These are phyloP conservation scores for Coprinellus micaceus DNA, from an alignment of 768 basidiomycete species.

Conservation along the genomic window DNA sequence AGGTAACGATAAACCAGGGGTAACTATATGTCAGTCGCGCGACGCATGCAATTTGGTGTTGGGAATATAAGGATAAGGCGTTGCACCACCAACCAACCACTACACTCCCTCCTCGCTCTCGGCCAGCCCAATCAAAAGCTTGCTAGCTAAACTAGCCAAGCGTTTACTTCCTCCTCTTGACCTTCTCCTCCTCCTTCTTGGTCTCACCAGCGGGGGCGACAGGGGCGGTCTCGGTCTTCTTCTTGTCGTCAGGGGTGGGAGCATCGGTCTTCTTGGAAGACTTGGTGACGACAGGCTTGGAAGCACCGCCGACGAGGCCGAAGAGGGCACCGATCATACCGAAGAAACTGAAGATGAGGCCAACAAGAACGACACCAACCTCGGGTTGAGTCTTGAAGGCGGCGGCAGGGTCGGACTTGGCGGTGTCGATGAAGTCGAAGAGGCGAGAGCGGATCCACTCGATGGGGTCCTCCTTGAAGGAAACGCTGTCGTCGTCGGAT, in stretches of 20 bases:
- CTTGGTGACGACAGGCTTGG: slow-evolving; percentile 71
- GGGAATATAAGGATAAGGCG: not conserved
- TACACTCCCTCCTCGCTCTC: not conserved
- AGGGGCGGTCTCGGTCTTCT: slow-evolving; percentile 59
- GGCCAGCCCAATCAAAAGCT: not conserved
- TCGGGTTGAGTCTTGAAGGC: slow-evolving; percentile 90
- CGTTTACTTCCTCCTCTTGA: slow-evolving; percentile 65
- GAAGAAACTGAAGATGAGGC: slow-evolving; percentile 73
- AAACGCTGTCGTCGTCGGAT: slow-evolving; percentile 39
- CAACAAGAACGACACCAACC: slow-evolving; percentile 74
- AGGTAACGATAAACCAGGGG: not conserved
- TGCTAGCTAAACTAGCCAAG: slow-evolving; percentile 8
- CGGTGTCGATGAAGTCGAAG: slow-evolving; percentile 75
- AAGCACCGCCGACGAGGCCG: slow-evolving; percentile 70
- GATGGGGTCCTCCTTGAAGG: slow-evolving; percentile 72
- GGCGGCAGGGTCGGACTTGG: slow-evolving; percentile 66
- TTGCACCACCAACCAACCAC: not conserved
- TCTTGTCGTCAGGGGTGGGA: slow-evolving; percentile 59
- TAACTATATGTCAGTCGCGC: not conserved
- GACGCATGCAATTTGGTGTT: not conserved
- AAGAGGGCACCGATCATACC: slow-evolving; percentile 81
- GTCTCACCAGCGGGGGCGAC: slow-evolving; percentile 70
- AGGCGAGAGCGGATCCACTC: slow-evolving; percentile 77
- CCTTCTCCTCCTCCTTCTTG: slow-evolving; percentile 62
- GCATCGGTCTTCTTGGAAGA: slow-evolving; percentile 78